A percentile compares a stretch with the other conserved stretches of the same genome.
Evolutionary conservation across 345 rosid genomes (phyloP).

Genomic region (Sisymbrium altissimum): DNA sequence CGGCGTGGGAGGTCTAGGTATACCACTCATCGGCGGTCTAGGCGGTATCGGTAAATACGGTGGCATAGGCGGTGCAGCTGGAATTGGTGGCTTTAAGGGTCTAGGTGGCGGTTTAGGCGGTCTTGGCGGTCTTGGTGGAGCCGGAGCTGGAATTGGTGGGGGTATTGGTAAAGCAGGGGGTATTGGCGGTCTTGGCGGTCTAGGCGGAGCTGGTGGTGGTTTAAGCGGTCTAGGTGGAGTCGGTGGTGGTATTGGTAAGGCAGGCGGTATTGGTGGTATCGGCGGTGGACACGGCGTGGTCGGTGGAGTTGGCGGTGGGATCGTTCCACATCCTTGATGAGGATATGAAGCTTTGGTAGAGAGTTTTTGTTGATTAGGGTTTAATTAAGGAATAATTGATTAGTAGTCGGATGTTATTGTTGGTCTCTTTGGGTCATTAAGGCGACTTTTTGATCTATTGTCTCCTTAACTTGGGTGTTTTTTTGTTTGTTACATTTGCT

Average conservation of each 20-base stretch:
- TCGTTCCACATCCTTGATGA: conserved; percentile 32
- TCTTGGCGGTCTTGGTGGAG: conserved; percentile 30
- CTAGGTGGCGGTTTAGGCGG: conserved; percentile 33
- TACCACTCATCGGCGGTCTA: conserved; percentile 57
- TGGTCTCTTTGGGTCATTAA: neutral
- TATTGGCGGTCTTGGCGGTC: conserved; percentile 36
- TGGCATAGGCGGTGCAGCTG: conserved; percentile 49
- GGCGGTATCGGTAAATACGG: conserved; percentile 60
- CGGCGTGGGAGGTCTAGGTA: conserved; percentile 51
- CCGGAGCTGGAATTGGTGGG: conserved; percentile 30
- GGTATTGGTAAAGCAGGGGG: conserved; percentile 27
- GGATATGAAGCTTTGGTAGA: neutral
- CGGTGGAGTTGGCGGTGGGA: conserved; percentile 10
- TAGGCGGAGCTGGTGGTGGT: conserved; percentile 33
- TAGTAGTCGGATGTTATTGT: neutral
- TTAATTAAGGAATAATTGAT: conserved; percentile 2
- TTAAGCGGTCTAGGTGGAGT: conserved; percentile 29
- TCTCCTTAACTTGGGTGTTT: neutral
- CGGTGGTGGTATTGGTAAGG: conserved; percentile 31
- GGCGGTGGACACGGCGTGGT: conserved; percentile 29
- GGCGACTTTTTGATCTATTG: conserved; percentile 11
- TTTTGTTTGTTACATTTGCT: conserved; percentile 4
- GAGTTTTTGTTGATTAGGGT: neutral
- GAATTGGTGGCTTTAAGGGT: conserved; percentile 43
- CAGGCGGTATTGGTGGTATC: conserved; percentile 33